These are phyloP conservation scores for Trichosporon sp. DNA, from an alignment of 1,284 basidiomycete species.

Conservation along the genomic window DNA sequence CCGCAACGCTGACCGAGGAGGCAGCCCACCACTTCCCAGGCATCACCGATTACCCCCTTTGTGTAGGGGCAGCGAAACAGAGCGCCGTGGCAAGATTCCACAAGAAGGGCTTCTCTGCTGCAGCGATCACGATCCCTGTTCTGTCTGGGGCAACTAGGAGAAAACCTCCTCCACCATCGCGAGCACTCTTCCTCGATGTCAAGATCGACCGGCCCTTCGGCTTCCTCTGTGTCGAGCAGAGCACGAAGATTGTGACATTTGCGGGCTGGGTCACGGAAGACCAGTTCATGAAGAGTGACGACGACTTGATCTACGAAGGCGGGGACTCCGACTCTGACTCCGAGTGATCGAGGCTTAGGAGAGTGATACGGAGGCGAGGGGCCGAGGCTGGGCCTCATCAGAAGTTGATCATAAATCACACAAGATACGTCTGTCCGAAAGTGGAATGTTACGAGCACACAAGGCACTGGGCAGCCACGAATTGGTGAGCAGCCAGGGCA, in stretches of 20 bases:
- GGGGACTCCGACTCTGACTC: too few relatives aligned
- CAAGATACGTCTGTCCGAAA: too few relatives aligned
- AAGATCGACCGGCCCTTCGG: not conserved
- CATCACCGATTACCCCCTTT: not conserved
- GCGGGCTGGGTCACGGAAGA: not conserved
- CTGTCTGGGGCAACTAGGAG: too few relatives aligned
- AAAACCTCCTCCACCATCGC: too few relatives aligned
- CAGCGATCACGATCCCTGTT: not conserved
- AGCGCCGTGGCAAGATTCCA: not conserved
- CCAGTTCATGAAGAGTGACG: not conserved
- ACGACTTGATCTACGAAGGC: too few relatives aligned
- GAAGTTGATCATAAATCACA: too few relatives aligned
- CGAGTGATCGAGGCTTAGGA: too few relatives aligned
- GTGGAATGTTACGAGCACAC: too few relatives aligned
- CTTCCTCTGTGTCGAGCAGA: not conserved
- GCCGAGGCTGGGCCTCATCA: too few relatives aligned
- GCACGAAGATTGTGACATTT: not conserved
- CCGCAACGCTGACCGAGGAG: not conserved
- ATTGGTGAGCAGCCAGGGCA: too few relatives aligned
- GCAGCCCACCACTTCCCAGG: not conserved
- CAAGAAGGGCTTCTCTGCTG: not conserved
- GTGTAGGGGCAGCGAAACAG: not conserved
- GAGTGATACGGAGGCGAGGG: too few relatives aligned
- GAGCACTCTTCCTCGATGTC: not conserved
- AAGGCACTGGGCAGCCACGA: too few relatives aligned